Evolutionary conservation across 345 rosid species (phyloP), one percentile per base, ranked within the genome.

Genomic region (Psidium guajava): DNA sequence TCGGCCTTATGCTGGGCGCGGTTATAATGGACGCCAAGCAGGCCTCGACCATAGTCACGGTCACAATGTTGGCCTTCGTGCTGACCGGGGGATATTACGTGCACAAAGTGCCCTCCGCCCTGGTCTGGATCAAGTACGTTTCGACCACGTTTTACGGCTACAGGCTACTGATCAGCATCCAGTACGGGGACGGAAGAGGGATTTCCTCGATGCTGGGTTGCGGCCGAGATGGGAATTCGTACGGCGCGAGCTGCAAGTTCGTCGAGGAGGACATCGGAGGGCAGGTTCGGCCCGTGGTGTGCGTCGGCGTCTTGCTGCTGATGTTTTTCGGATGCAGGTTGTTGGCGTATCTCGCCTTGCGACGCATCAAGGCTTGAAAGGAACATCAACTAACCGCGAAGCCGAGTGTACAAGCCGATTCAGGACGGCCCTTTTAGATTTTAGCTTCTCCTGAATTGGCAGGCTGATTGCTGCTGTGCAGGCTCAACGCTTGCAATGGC

Each of bases 1-100:
- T 95, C 7, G 98, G 98, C 47, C 94, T 97, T 7, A 95, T 94
- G 47, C 16, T 97, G 16, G 99, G 99, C 1, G 98, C 98, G 5
- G 93, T 92, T 0, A 93, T 97, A 83, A 97, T 95, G 98, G 98
- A 97, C 28, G 96, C 98, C 15, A 95, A 97, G 85, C 95, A 94
- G 49, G 99, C 99, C 4, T 94, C 99, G 10, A 95, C 98, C 5
- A 83, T 97, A 51, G 99, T 89, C 5, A 95, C 98, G 0, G 95
- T 95, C 55, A 93, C 97, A 16, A 95, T 94, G 98, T 91, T 97
- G 42, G 99, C 96, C 27, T 95, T 97, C 81, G 95, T 95, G 3
- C 87, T 97, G 57, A 94, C 98, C 0, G 98, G 98, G 24, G 99
- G 99, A 21, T 97, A 85, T 86, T 97, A 97, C 40, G 98, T 97